These are phyloP conservation scores for Fusarium nodosum DNA, from an alignment of 2,329 filamentous ascomycete species.

Conservation along the genomic window DNA sequence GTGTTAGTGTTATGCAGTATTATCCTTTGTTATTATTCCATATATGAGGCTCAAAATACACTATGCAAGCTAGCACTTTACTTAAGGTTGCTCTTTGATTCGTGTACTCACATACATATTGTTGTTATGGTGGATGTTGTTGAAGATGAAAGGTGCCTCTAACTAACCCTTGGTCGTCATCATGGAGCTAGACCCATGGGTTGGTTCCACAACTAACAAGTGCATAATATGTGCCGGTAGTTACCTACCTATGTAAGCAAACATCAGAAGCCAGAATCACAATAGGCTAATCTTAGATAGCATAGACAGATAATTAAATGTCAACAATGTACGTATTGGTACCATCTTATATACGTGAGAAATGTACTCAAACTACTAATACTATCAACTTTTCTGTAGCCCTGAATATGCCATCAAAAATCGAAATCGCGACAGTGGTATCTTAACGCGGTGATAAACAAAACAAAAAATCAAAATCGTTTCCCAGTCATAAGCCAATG, in stretches of 20 bases:
- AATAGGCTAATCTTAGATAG: not conserved
- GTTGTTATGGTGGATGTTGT: not conserved
- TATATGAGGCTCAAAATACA: slow-evolving; percentile 20
- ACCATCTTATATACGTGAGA: slow-evolving; percentile 5
- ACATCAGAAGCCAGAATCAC: slow-evolving; percentile 7
- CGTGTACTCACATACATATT: not conserved
- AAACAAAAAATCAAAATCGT: slow-evolving; percentile 15
- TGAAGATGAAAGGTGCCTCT: not conserved
- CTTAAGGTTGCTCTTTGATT: not conserved
- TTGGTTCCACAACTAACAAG: slow-evolving; percentile 18
- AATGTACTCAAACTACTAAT: slow-evolving; percentile 4
- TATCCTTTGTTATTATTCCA: not conserved
- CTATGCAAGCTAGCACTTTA: not conserved
- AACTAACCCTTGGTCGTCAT: slow-evolving; percentile 13
- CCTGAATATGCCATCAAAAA: slow-evolving; percentile 28
- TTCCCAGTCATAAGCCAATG: not conserved
- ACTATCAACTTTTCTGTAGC: slow-evolving; percentile 10
- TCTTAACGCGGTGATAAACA: slow-evolving; percentile 37
- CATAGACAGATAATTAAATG: not conserved
- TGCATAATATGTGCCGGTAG: not conserved
- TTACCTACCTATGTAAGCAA: slow-evolving; percentile 6
- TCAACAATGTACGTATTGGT: slow-evolving; percentile 1
- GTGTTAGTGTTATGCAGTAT: slow-evolving; percentile 6
- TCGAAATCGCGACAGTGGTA: slow-evolving; percentile 41
- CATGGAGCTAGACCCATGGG: slow-evolving; percentile 11